Conservation (phyloP, 805 yeast genomes). For the Zygosaccharomyces siamensis region DNA sequence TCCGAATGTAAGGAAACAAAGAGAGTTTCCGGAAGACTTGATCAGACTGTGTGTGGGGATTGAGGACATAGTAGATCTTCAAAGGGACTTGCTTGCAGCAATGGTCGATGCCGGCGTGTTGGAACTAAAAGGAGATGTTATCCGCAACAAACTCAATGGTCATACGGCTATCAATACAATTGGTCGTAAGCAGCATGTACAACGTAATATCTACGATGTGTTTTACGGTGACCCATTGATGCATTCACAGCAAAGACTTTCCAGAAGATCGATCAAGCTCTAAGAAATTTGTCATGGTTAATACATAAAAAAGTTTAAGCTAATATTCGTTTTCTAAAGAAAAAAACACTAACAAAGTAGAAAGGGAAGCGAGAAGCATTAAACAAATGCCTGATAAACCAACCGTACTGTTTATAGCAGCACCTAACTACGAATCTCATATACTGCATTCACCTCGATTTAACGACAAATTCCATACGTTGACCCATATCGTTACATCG, state of each 20-base stretch:
- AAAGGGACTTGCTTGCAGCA: slow-evolving; percentile 73
- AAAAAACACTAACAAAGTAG: neutral
- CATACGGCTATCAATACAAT: slow-evolving; percentile 21
- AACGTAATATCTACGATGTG: slow-evolving; percentile 23
- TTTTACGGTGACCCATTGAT: slow-evolving; percentile 18
- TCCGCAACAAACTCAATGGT: slow-evolving; percentile 22
- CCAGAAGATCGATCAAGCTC: slow-evolving; percentile 10
- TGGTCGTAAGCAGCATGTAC: slow-evolving; percentile 13
- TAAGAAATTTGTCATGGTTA: neutral
- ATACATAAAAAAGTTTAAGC: neutral
- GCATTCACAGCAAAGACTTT: slow-evolving; percentile 9
- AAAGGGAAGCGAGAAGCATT: neutral
- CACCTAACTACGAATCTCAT: slow-evolving; percentile 16
- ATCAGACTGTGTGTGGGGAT: slow-evolving; percentile 89
- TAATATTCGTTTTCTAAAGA: neutral
- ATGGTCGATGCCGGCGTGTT: slow-evolving; percentile 60
- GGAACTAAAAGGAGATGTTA: slow-evolving; percentile 30
- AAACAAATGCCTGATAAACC: slow-evolving; percentile 9
- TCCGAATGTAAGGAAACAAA: slow-evolving; percentile 75
- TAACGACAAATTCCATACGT: slow-evolving; percentile 12
- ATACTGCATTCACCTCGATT: slow-evolving; percentile 13
- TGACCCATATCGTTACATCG: slow-evolving; percentile 14
- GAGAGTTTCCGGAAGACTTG: slow-evolving; percentile 89
- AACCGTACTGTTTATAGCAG: slow-evolving; percentile 22
- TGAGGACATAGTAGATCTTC: slow-evolving; percentile 74